These are phyloP conservation scores for Thecamonas trahens DNA, from an alignment of 78 protist species.

Conservation along the genomic window DNA sequence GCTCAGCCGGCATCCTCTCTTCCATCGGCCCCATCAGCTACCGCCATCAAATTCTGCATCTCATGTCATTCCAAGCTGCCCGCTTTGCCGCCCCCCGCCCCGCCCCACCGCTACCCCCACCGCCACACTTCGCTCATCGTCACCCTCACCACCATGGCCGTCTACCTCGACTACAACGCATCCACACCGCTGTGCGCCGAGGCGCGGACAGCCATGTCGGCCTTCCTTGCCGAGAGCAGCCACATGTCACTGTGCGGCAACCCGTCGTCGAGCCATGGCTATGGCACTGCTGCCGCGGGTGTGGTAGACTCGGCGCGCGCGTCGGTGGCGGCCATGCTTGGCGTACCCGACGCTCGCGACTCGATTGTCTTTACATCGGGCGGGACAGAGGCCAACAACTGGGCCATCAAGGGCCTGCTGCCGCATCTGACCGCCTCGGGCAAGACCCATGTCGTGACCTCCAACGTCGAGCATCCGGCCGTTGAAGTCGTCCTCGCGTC, in stretches of 20 bases:
- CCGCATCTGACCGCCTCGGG: not conserved
- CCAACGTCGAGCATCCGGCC: conserved; percentile 3
- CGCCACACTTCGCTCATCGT: too few species aligned
- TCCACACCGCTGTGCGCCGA: conserved; percentile 13
- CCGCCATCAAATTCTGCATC: too few species aligned
- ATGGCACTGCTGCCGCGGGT: not conserved
- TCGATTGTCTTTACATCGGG: conserved; percentile 23
- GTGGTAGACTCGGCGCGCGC: conserved; percentile 5
- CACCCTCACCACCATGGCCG: too few species aligned
- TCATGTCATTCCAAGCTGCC: too few species aligned
- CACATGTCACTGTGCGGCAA: not conserved
- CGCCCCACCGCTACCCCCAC: too few species aligned
- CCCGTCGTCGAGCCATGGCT: not conserved
- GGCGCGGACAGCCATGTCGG: not conserved
- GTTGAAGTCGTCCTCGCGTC: not conserved
- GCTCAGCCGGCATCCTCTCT: too few species aligned
- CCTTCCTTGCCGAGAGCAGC: not conserved
- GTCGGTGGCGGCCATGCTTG: conserved; percentile 13
- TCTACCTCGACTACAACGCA: conserved; percentile 41
- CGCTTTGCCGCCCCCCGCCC: too few species aligned
- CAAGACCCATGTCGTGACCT: conserved; percentile 1
- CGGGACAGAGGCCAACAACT: conserved; percentile 51
- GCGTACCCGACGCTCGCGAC: not conserved
- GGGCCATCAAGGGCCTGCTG: conserved; percentile 3
- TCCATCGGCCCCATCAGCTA: too few species aligned